Percentiles rank a stretch among this genome's conserved stretches.
These are phyloP conservation scores for Candida freyschussii DNA, from an alignment of 1,139 yeast species.

Conservation along the genomic window DNA sequence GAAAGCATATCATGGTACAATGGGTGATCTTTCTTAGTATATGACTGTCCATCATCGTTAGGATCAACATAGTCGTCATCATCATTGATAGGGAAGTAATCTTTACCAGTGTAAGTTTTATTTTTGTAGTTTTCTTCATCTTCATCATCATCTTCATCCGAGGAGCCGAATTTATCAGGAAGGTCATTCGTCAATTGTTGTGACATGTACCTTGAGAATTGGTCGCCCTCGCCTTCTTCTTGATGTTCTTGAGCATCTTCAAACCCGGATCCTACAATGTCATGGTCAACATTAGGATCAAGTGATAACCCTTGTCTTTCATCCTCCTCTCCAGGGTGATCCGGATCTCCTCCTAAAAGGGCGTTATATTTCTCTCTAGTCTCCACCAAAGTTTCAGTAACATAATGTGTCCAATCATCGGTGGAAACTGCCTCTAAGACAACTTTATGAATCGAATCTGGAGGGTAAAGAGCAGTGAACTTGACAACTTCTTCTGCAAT, in stretches of 20 bases:
- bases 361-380: slow-evolving; percentile 92
- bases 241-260: slow-evolving; percentile 15
- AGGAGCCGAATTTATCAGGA: slow-evolving; percentile 52
- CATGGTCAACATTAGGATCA: slow-evolving; percentile 36
- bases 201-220: slow-evolving; percentile 77
- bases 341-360: slow-evolving; percentile 69
- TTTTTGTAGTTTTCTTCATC: slow-evolving; percentile 27
- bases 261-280: slow-evolving; percentile 26
- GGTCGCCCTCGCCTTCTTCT: slow-evolving; percentile 31
- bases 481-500: slow-evolving; percentile 97
- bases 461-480: slow-evolving; percentile 73
- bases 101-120: slow-evolving; percentile 8
- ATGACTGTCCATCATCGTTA: slow-evolving; percentile 75
- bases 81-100: slow-evolving; percentile 29
- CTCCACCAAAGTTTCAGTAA: slow-evolving; percentile 69
- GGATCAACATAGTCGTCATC: slow-evolving; percentile 74
- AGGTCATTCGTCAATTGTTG: slow-evolving; percentile 66
- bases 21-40: slow-evolving; percentile 56
- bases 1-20: slow-evolving; percentile 38
- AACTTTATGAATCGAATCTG: slow-evolving; percentile 52
- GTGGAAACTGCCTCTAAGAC: slow-evolving; percentile 40
- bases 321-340: slow-evolving; percentile 48
- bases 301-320: slow-evolving; percentile 30
- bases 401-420: slow-evolving; percentile 72
- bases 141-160: slow-evolving; percentile 50